Base-by-base conservation (phyloP, 1,139 yeast species). In the Pichia sp. region DNA sequence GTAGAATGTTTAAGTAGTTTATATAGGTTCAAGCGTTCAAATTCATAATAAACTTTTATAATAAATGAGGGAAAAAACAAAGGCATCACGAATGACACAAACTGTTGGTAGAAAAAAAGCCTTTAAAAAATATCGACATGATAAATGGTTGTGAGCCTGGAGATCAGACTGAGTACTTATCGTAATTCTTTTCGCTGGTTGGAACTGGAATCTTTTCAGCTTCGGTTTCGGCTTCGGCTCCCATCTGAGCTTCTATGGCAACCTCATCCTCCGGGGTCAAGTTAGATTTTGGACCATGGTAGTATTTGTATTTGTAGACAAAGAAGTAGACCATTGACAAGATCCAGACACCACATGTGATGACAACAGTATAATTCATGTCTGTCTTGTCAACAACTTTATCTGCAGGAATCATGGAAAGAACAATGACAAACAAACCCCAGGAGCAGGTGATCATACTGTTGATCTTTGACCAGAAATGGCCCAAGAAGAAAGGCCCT, bases 341-440 rank as follows among this genome's bases (percentile, higher is more conserved):
- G 23, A 78, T 62, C 78, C 73, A 79, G 60, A 75, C 77, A 57
- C 76, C 75, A 36, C 77, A 76, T 7, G 80, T 79, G 58, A 82
- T 79, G 7, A 81, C 85, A 59, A 78, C 75, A 1, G 86, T 81
- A 63, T 82, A 82, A 64, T 82, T 82, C 87, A 82, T 82, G 7
- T 79, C 72, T 1, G 67, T 64, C 42, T 70, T 70, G 38, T 68
- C 67, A 10, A 79, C 75, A 11, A 63, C 66, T 38, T 64, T 66
- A 41, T 67, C 62, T 47, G 76, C 57, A 50, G 76, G 72, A 60
- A 75, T 70, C 79, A 76, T 75, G 3, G 62, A 63, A 69, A 77
- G 63, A 8, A 72, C 62, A 36, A 77, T 72, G 15, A 71, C 72
- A 58, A 65, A 68, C 0, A 51, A 26, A 47, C 74, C 76, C 73